These are phyloP conservation scores for Kodamaea sp. DNA, from an alignment of 1,139 yeast species.

Conservation along the genomic window DNA sequence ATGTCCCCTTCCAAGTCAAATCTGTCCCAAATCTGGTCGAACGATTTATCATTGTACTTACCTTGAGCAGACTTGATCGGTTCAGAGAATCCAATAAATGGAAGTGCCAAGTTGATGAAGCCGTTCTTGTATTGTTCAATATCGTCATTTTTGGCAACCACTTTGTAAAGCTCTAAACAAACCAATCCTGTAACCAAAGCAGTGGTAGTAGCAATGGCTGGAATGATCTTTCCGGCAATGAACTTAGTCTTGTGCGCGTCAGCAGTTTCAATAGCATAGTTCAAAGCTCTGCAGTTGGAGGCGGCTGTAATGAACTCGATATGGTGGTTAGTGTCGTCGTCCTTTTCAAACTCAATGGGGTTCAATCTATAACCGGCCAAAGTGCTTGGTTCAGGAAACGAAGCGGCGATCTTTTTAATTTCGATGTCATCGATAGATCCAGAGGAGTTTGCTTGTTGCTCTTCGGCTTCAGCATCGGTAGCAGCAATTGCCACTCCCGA, in stretches of 20 bases:
- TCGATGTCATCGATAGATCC: constrained; percentile 59
- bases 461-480: constrained; percentile 86
- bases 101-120: constrained; percentile 88
- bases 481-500: constrained; percentile 82
- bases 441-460: constrained; percentile 54
- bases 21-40: constrained; percentile 95
- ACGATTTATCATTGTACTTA: constrained; percentile 74
- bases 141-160: constrained; percentile 68
- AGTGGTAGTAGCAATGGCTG: constrained; percentile 98
- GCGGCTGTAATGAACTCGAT: constrained; percentile 97
- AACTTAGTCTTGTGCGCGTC: constrained; percentile 77
- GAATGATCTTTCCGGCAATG: constrained; percentile 92
- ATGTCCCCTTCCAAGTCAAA: constrained; percentile 79
- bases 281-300: constrained; percentile 91
- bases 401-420: constrained; percentile 62
- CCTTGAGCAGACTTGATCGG: constrained; percentile 86
- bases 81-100: constrained; percentile 95
- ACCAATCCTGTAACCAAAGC: constrained; percentile 95
- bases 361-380: constrained; percentile 83
- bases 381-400: constrained; percentile 85
- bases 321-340: constrained; percentile 94
- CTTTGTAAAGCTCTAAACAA: constrained; percentile 88
- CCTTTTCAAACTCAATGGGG: constrained; percentile 95
- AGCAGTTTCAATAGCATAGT: constrained; percentile 81
- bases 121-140: constrained; percentile 94